phyloP scores from a whole-genome alignment of 371 early-diverging fungal genomes.

The Cokeromyces recurvatus region DNA sequence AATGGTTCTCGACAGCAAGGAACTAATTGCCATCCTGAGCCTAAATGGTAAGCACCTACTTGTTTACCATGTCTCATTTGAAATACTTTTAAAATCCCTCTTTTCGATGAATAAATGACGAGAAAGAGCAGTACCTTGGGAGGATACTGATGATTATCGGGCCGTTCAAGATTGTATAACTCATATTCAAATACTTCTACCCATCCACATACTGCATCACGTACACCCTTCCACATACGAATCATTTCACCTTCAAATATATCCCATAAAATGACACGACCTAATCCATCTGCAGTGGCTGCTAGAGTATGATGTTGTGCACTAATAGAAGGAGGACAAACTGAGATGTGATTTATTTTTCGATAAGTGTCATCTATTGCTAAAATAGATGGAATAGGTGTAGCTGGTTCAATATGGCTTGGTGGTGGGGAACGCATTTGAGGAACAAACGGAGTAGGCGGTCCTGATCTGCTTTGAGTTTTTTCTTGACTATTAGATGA shows the following conservation, averaged over 20 bases:
- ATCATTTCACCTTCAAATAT: constrained; percentile 52
- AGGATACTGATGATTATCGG: neutral
- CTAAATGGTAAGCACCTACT: constrained; percentile 55
- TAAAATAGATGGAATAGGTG: constrained; percentile 43
- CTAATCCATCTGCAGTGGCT: constrained; percentile 56
- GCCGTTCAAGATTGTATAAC: constrained; percentile 1
- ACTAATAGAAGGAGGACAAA: constrained; percentile 44
- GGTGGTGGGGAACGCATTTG: constrained; percentile 35
- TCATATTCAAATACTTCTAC: constrained; percentile 38
- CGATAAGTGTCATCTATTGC: constrained; percentile 42
- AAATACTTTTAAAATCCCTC: constrained; percentile 54
- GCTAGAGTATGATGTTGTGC: constrained; percentile 48
- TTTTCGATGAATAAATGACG: constrained; percentile 55
- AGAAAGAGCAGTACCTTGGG: constrained; percentile 42
- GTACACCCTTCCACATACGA: constrained; percentile 66
- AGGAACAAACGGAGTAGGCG: constrained; percentile 44
- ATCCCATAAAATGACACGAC: constrained; percentile 63
- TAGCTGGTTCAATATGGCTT: constrained; percentile 50
- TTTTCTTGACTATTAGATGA: neutral
- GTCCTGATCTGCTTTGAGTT: constrained; percentile 2
- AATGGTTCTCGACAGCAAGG: constrained; percentile 36
- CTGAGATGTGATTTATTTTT: constrained; percentile 43
- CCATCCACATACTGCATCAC: constrained; percentile 66
- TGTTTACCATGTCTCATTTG: constrained; percentile 59
- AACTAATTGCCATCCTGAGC: constrained; percentile 53